phyloP scores from a whole-genome alignment of 1,284 basidiomycete genomes.

The Salmacisia buchloeana region DNA sequence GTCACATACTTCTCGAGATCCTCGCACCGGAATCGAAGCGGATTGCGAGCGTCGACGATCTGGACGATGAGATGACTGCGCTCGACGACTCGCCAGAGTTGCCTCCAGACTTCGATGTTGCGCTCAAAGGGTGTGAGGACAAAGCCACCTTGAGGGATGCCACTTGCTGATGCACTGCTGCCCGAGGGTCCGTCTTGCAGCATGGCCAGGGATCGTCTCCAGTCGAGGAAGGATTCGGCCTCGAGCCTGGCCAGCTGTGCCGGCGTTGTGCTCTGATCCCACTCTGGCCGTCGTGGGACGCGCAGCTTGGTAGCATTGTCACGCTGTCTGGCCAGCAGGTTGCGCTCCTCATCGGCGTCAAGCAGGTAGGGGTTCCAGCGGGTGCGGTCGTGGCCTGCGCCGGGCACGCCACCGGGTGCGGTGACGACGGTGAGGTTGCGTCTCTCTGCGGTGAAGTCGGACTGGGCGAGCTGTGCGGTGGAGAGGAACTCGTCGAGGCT shows the following conservation, averaged over 20 bases:
- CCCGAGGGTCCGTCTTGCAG: conserved; percentile 38
- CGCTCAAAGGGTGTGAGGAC: conserved; percentile 51
- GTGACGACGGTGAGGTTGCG: conserved; percentile 87
- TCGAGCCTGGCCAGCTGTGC: conserved; percentile 46
- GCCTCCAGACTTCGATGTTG: conserved; percentile 50
- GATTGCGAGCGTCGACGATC: conserved; percentile 50
- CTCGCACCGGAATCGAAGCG: conserved; percentile 48
- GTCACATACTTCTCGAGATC: conserved; percentile 48
- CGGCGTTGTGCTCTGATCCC: conserved; percentile 41
- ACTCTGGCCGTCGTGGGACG: conserved; percentile 39
- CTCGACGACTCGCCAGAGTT: conserved; percentile 50
- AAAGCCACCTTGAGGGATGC: conserved; percentile 21
- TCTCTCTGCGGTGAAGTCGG: conserved; percentile 94
- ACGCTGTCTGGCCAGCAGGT: conserved; percentile 46
- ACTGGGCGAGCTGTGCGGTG: conserved; percentile 87
- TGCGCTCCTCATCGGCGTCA: conserved; percentile 73
- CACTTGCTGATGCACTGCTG: neutral
- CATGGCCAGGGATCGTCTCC: conserved; percentile 47
- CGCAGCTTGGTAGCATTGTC: conserved; percentile 43
- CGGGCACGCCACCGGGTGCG: conserved; percentile 53
- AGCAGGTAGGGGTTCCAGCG: conserved; percentile 78
- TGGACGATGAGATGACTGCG: conserved; percentile 48
- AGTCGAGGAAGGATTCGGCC: conserved; percentile 47
- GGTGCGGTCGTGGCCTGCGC: neutral
- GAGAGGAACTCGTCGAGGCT: conserved; percentile 94